These are phyloP conservation scores for Protomyces pachydermus DNA, from an alignment of 1,139 yeast genomes.

Conservation along the genomic window DNA sequence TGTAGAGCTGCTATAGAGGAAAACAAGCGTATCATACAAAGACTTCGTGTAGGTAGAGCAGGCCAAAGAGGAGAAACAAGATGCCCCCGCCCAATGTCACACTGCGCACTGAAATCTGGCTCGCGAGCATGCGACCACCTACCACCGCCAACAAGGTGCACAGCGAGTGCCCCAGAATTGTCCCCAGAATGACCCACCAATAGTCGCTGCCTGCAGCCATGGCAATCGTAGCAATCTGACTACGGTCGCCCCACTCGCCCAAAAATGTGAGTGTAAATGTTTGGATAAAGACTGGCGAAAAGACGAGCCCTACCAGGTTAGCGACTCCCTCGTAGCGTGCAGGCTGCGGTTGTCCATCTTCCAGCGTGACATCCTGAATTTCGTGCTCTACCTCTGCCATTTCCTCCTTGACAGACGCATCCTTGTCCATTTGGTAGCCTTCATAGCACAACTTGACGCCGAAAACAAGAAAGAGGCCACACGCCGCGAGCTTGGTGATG, in stretches of 20 bases:
- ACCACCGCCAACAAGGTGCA: conserved; percentile 90
- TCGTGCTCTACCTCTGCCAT: conserved; percentile 96
- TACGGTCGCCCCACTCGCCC: conserved; percentile 99
- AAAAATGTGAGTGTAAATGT: conserved; percentile 92
- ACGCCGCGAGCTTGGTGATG: conserved; percentile 75
- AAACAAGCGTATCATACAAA: neutral
- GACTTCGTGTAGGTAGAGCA: conserved; percentile 64
- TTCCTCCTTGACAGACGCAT: conserved; percentile 84
- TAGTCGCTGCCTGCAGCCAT: conserved; percentile 97
- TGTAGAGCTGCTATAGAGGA: conserved; percentile 33
- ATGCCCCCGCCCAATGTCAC: conserved; percentile 87
- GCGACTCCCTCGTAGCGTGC: conserved; percentile 40
- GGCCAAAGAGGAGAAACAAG: conserved; percentile 76
- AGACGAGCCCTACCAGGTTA: conserved; percentile 56
- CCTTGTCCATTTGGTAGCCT: conserved; percentile 74
- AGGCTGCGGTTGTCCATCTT: conserved; percentile 34
- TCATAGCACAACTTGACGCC: conserved; percentile 73
- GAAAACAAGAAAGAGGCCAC: conserved; percentile 71
- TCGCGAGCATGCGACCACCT: conserved; percentile 87
- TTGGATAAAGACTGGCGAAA: conserved; percentile 91
- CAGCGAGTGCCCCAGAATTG: conserved; percentile 81
- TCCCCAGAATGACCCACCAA: conserved; percentile 85
- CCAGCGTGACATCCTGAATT: conserved; percentile 55
- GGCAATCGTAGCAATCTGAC: conserved; percentile 96
- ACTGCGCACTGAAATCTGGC: conserved; percentile 82